Evolutionary conservation across 73 alveolate species (phyloP), one percentile per base, ranked within the genome.

Genomic region (Diophrys appendiculata): DNA sequence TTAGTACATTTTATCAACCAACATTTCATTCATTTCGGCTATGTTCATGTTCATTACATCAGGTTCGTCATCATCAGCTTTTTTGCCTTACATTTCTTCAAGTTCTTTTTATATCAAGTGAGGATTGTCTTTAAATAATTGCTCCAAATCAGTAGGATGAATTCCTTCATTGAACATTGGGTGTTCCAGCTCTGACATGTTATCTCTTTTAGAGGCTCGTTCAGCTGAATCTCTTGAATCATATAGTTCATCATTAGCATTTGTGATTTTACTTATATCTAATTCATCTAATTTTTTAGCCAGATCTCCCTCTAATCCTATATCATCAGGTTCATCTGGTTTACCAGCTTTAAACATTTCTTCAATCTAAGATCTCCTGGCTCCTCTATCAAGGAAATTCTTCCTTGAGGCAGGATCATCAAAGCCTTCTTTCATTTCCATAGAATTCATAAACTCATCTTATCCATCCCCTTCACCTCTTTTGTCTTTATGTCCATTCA

Each of bases 111-210:
- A 5, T 54, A 23, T 14, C 3, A 67, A 28, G 35, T 25, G 75
- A 24, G 25, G 52, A 3, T 25, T n/a, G 53, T 67, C 75, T 23
- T 67, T 67, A 14, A 67, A 31, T 28, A 67, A 5, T 14, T 67
- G 52, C 2, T 67, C 53, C 54, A 67, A 29, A 28, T 67, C 31
- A 25, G 22, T 24, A 3, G 75, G 75, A 29, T 67, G 75, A 29
- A 67, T 67, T 8, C 31, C 31, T 3, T 67, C 25, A 67, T 67
- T 67, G 54, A 67, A 67, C 35, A 67, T 28, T 18, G 75, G 75
- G 35, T 23, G 52, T 3, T 28, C 75, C 24, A 67, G 25, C 54
- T 67, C 29, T 27, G 18, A n/a, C 75, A 67, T 67, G 60, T 43
- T 18, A 3, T 18, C 75, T 18, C 26, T 67, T 5, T 31, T 31